A percentile compares a stretch with the other conserved stretches of the same genome.
Conservation (phyloP, 176 grass and related monocot species). For the Calamus simplicifolius region DNA sequence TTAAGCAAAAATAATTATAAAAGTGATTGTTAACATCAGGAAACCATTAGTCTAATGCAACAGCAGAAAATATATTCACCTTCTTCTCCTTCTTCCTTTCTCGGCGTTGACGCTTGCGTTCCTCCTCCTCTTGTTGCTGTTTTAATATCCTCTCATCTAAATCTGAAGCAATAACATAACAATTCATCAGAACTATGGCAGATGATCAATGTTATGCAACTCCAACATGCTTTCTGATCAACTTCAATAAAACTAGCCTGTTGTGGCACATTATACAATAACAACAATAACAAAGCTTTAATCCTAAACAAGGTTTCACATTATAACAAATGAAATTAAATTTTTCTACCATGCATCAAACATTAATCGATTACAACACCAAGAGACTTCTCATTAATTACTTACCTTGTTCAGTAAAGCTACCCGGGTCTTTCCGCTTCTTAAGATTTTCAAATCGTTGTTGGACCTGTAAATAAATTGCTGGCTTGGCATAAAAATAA, state of each 20-base stretch:
- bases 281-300: too few relatives aligned
- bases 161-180: constrained; percentile 35
- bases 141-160: constrained; percentile 96
- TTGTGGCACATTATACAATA: too few relatives aligned
- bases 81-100: constrained; percentile 95
- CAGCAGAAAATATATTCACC: constrained; percentile 24
- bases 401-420: constrained; percentile 88
- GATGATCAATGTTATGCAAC: too few relatives aligned
- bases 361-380: too few relatives aligned
- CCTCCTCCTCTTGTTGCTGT: constrained; percentile 93
- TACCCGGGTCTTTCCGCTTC: constrained; percentile 73
- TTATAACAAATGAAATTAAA: too few relatives aligned
- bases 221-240: too few relatives aligned
- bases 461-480: constrained; percentile 53
- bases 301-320: too few relatives aligned
- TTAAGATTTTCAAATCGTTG: constrained; percentile 86
- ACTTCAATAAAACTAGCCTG: too few relatives aligned
- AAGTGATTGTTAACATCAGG: too few relatives aligned
- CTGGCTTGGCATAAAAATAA: neutral
- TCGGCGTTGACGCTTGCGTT: constrained; percentile 57
- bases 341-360: too few relatives aligned
- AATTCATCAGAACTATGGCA: too few relatives aligned
- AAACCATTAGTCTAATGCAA: neutral
- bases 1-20: too few relatives aligned
- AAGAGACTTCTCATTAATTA: neutral